Evolutionary conservation across 371 early-diverging fungal genomes (phyloP).

Genomic region (Astathelohania contejeani): DNA sequence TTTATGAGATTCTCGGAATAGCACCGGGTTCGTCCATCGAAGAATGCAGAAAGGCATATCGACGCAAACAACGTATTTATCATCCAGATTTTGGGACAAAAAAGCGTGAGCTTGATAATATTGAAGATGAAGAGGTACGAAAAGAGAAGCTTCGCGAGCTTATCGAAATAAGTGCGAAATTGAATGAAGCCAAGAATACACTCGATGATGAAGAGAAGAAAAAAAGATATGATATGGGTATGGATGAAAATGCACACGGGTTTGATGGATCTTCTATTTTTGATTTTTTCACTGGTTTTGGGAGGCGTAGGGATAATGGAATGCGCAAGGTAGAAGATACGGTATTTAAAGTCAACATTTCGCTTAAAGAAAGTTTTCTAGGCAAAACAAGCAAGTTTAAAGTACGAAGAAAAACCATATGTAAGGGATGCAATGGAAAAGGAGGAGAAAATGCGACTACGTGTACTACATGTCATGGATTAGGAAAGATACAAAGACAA

Average conservation of each 20-base stretch:
- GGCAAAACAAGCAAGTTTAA: constrained; percentile 37
- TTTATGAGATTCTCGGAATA: constrained; percentile 40
- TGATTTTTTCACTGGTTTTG: constrained; percentile 39
- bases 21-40: constrained; percentile 22
- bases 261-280: constrained; percentile 28
- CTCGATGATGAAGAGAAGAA: constrained; percentile 44
- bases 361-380: constrained; percentile 33
- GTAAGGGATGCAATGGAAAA: constrained; percentile 44
- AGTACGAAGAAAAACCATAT: constrained; percentile 33
- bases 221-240: constrained; percentile 41
- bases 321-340: constrained; percentile 32
- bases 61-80: constrained; percentile 22
- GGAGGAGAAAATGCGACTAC: constrained; percentile 33
- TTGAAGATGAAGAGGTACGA: constrained; percentile 29
- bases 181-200: constrained; percentile 43
- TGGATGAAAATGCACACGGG: constrained; percentile 5
- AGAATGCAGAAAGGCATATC: constrained; percentile 41
- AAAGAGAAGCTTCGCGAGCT: constrained; percentile 31
- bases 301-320: constrained; percentile 9
- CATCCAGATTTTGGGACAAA: constrained; percentile 25
- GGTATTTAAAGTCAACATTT: constrained; percentile 28
- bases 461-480: constrained; percentile 46
- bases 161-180: constrained; percentile 28
- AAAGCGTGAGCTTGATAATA: constrained; percentile 10
- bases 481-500: constrained; percentile 26